Evolutionary conservation across 2,329 filamentous ascomycete genomes (phyloP), one percentile per base, ranked within the genome.

Genomic region (Magnaporthiopsis poae): DNA sequence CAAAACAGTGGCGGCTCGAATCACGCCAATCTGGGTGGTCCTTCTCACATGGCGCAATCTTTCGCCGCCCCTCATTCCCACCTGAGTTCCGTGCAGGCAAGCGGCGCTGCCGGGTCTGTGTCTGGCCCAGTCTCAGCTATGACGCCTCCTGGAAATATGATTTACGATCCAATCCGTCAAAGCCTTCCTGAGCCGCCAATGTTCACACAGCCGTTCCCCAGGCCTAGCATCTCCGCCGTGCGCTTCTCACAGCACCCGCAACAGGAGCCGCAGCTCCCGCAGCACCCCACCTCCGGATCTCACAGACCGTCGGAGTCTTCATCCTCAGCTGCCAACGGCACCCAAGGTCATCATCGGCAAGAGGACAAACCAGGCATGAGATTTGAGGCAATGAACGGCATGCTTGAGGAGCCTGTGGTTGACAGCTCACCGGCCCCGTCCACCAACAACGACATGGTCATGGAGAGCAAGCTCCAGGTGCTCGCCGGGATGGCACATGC

Each of bases 121-220:
- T 56, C 46, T 13, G 21, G 21, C 18, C 7, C 69, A 66, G 68
- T 73, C 13, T 79, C 81, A 1, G 79, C 79, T 9, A 77, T 79
- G 29, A 84, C 82, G 1, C 80, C 83, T 0, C 81, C 84, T 0
- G 83, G 84, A 1, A 86, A 84, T 69, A 85, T 86, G 82, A 80
- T 84, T 2, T 87, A 86, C 67, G 85, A 87, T 66, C 83, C 85
- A 0, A 85, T 86, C 67, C 80, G 85, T 2, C 82, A 84, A 69
- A 84, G 80, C 67, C 74, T 84, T 0, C 83, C 83, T 0, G 84
- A 85, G 56, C 69, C 77, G 3, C 72, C 77, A 33, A 82, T 85
- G 72, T 83, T 81, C 64, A 80, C 82, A 0, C 76, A 82, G 0
- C 74, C 80, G 0, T 82, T 84, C 65, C 80, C 81, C 1, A 82